These are phyloP conservation scores for Symbiodinium natans DNA, from an alignment of 73 alveolate species.

Conservation along the genomic window DNA sequence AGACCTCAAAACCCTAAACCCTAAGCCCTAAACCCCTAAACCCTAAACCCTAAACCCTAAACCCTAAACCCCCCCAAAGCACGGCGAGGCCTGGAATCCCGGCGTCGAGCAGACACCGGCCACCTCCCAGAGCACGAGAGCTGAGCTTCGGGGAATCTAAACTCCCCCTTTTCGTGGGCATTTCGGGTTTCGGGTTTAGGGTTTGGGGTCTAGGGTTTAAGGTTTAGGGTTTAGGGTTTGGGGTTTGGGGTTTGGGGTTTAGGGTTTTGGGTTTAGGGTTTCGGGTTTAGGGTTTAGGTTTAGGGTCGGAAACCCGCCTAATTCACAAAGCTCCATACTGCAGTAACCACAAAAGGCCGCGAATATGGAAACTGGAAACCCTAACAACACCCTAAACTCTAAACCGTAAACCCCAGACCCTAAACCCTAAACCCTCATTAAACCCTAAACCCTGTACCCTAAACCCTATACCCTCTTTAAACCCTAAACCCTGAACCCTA, in stretches of 20 bases:
- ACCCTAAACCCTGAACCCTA: background rate
- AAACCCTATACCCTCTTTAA: background rate
- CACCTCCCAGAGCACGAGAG: background rate
- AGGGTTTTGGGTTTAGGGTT: background rate
- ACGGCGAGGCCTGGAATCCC: background rate
- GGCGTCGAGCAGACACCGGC: background rate
- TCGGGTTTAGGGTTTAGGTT: background rate
- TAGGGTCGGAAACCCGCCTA: background rate
- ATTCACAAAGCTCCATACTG: too few relatives aligned
- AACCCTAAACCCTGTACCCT: background rate
- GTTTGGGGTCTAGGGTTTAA: background rate
- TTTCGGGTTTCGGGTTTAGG: too few relatives aligned
- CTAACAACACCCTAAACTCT: too few relatives aligned
- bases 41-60: background rate
- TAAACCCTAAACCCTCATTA: background rate
- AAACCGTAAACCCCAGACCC: too few relatives aligned
- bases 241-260: background rate
- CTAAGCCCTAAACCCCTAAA: background rate
- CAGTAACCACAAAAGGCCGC: too few relatives aligned
- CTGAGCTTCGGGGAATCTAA: too few relatives aligned
- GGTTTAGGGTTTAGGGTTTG: background rate
- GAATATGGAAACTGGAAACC: too few relatives aligned
- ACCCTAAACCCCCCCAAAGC: background rate
- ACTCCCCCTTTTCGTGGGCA: too few relatives aligned
- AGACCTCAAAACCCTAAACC: background rate